A percentile compares a stretch with the other conserved stretches of the same genome.
Conservation (phyloP, 257 asterid genomes). For the Linaria vulgaris region DNA sequence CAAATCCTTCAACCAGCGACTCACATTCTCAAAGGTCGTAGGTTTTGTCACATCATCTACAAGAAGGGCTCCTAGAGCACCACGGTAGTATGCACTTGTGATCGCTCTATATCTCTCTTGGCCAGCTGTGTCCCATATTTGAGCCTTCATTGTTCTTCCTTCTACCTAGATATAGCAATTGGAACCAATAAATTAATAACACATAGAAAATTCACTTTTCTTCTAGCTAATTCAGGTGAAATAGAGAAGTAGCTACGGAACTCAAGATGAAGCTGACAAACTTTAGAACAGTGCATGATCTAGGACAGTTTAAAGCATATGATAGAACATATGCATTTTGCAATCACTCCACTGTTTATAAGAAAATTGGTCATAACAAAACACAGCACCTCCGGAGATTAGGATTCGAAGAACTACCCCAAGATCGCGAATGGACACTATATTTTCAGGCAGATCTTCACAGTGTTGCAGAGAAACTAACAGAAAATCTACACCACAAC, state of each 20-base stretch:
- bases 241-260: too few species aligned
- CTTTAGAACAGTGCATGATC: not conserved
- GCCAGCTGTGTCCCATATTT: slow-evolving; percentile 99
- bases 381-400: not conserved
- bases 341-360: not conserved
- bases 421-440: not conserved
- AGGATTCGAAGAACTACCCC: not conserved
- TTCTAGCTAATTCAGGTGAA: not conserved
- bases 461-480: not conserved
- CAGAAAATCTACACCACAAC: too few species aligned
- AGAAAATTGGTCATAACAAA: not conserved
- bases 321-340: not conserved
- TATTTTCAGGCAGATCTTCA: not conserved
- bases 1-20: slow-evolving; percentile 95
- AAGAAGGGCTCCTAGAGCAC: slow-evolving; percentile 93
- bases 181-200: slow-evolving; percentile 11
- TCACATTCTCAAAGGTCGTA: slow-evolving; percentile 80
- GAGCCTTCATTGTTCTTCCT: slow-evolving; percentile 90
- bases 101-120: slow-evolving; percentile 98
- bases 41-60: slow-evolving; percentile 93
- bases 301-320: not conserved
- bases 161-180: slow-evolving; percentile 50
- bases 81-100: slow-evolving; percentile 95
- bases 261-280: not conserved
- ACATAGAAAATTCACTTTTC: not conserved